Evolutionary conservation across 495 filamentous ascomycete species (phyloP), one percentile per base, ranked within the genome.

Genomic region (Pseudoneurospora amorphoporcata): DNA sequence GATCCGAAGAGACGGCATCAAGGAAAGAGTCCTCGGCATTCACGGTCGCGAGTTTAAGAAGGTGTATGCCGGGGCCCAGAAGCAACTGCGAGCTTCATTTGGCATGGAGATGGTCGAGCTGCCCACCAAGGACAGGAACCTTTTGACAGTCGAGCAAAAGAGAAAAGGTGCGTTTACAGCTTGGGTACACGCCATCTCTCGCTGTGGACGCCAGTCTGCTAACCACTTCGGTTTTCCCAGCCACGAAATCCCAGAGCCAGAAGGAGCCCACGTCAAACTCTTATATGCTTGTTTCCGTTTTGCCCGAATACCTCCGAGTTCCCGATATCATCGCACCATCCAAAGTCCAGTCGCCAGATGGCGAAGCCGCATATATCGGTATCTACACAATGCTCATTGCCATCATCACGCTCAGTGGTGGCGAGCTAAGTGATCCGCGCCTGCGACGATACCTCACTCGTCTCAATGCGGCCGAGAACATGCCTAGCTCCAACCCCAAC

Each of bases 71-170:
- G 82, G 80, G 29, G 89, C 92, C 35, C 92, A 95, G 80, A 82
- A 82, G 19, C 85, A 88, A 73, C 82, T 98, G 39, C 81, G 84
- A 35, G 81, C 77, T 3, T 84, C 86, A 8, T 97, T 97, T 78
- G 94, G 94, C 4, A 95, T 97, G 92, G 88, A 94, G 79, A 87
- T 98, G 86, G 83, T 85, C 1, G 94, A 96, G 81, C 83, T 97
- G 70, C 94, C 94, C 0, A 83, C 84, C 29, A 88, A 85, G 76
- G 95, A 98, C 80, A 96, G 94, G 81, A 94, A 94, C 78, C 96
- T 95, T 79, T 78, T 97, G 73, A 86, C 85, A 29, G 89, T 96
- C 68, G 91, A 82, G 87, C 83, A 90, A 88, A 88, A 92, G 89
- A 90, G 88, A 74, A 83, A 82, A 76, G 78, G 77, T 76, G 42